These are phyloP conservation scores for Penicillium desertorum DNA, from an alignment of 495 filamentous ascomycete species.

Conservation along the genomic window DNA sequence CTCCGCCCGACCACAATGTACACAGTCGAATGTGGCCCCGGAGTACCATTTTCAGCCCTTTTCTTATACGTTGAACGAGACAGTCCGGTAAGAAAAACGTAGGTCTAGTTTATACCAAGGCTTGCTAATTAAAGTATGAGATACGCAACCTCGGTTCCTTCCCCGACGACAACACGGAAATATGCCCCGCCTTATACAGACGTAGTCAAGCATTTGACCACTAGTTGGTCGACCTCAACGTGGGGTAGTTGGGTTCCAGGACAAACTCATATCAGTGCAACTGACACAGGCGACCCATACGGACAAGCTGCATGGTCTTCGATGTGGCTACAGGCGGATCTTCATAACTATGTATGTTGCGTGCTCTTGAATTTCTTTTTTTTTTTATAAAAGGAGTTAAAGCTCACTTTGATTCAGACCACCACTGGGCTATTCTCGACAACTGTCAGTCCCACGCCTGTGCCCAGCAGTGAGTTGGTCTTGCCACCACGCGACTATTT, in stretches of 20 bases:
- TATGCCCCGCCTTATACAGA: constrained; percentile 26
- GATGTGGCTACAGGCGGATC: constrained; percentile 31
- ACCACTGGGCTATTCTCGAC: constrained; percentile 32
- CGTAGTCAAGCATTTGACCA: constrained; percentile 19
- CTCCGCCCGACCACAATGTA: constrained; percentile 27
- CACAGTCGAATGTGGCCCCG: constrained; percentile 14
- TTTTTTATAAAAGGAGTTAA: not conserved
- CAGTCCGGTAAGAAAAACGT: constrained; percentile 21
- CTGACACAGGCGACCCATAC: constrained; percentile 30
- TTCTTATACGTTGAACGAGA: constrained; percentile 26
- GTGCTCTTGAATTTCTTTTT: not conserved
- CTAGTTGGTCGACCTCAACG: constrained; percentile 25
- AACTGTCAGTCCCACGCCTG: constrained; percentile 35
- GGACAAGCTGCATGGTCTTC: constrained; percentile 40
- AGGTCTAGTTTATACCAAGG: not conserved
- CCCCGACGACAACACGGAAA: constrained; percentile 25
- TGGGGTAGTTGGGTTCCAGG: constrained; percentile 37
- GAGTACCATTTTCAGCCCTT: constrained; percentile 29
- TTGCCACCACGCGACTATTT: constrained; percentile 37
- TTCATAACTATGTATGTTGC: constrained; percentile 29
- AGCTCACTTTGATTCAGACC: constrained; percentile 15
- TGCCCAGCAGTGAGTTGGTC: constrained; percentile 37
- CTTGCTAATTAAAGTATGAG: constrained; percentile 15
- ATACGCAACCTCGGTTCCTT: constrained; percentile 30
- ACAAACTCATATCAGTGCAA: constrained; percentile 27